Evolutionary conservation across 306 rosid species (phyloP).

Genomic region (Echinosophora koreensis): DNA sequence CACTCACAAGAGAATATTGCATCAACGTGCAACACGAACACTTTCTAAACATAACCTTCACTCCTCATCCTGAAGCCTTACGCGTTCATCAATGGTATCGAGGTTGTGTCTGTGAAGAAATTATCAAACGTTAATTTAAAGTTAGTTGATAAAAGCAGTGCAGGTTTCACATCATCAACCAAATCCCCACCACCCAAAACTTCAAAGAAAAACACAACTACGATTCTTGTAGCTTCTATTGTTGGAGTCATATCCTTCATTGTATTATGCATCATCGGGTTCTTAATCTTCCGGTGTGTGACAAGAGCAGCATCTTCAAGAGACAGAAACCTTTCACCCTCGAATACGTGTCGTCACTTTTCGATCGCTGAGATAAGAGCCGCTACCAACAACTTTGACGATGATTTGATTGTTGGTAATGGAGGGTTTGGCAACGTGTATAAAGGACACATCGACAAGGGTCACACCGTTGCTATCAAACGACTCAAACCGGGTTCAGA

Average conservation of each 20-base stretch:
- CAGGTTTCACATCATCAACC: not conserved
- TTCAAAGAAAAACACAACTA: not conserved
- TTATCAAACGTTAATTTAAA: no score
- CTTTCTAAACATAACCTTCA: conserved; percentile 50
- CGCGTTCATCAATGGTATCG: conserved; percentile 67
- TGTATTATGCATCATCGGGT: not conserved
- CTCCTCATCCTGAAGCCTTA: conserved; percentile 46
- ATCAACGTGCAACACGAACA: conserved; percentile 25
- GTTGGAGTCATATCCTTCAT: not conserved
- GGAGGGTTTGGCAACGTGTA: conserved; percentile 59
- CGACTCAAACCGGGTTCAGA: conserved; percentile 49
- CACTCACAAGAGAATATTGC: conserved; percentile 45
- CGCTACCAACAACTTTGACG: conserved; percentile 51
- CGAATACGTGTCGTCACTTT: conserved; percentile 43
- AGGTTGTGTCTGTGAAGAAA: conserved; percentile 54
- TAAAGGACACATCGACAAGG: conserved; percentile 36
- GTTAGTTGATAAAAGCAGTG: not conserved
- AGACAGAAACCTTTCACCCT: not conserved
- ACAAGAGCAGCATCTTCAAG: not conserved
- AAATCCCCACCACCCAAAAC: not conserved
- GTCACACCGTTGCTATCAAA: conserved; percentile 45
- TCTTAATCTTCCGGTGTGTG: conserved; percentile 22
- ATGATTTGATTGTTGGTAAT: conserved; percentile 29
- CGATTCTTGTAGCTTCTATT: not conserved
- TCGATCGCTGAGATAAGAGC: conserved; percentile 46